phyloP scores from a whole-genome alignment of 2,329 filamentous ascomycete genomes.

The Albifimbria verrucaria region DNA sequence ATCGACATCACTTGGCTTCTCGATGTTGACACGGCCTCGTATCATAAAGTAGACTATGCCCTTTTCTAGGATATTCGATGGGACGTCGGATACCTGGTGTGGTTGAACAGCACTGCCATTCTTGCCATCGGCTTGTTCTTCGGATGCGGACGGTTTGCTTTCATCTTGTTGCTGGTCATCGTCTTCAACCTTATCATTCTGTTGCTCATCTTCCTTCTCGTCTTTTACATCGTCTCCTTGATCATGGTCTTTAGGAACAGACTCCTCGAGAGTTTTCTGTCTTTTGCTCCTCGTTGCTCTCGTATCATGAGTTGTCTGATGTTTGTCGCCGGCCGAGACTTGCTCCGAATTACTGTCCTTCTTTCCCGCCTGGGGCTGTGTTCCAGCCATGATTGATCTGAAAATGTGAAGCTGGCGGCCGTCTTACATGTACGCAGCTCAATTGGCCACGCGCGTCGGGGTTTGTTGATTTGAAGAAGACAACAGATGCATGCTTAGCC shows the following conservation, averaged over 20 bases:
- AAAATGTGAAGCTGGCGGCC: too few relatives aligned
- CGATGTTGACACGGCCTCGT: slow-evolving; percentile 70
- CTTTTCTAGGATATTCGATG: slow-evolving; percentile 70
- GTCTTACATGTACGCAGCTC: too few relatives aligned
- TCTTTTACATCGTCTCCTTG: neutral
- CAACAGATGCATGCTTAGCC: neutral
- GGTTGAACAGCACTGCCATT: slow-evolving; percentile 14
- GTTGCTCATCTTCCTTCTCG: neutral
- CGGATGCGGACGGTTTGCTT: neutral
- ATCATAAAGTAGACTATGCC: slow-evolving; percentile 91
- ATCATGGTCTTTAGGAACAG: slow-evolving; percentile 6
- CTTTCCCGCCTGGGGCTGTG: neutral
- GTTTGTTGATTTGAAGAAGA: neutral
- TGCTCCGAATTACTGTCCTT: slow-evolving; percentile 1
- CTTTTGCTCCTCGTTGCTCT: slow-evolving; percentile 9
- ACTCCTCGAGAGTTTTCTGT: slow-evolving; percentile 17
- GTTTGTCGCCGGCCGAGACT: slow-evolving; percentile 7
- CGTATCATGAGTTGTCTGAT: slow-evolving; percentile 9
- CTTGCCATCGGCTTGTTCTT: slow-evolving; percentile 8
- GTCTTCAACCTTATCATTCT: neutral
- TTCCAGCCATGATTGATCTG: neutral
- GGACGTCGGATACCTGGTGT: slow-evolving; percentile 24
- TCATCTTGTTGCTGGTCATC: slow-evolving; percentile 6
- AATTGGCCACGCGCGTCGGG: neutral
- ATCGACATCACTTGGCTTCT: slow-evolving; percentile 63